Evolutionary conservation across 768 basidiomycete genomes (phyloP).

Genomic region (Mycena rosella): DNA sequence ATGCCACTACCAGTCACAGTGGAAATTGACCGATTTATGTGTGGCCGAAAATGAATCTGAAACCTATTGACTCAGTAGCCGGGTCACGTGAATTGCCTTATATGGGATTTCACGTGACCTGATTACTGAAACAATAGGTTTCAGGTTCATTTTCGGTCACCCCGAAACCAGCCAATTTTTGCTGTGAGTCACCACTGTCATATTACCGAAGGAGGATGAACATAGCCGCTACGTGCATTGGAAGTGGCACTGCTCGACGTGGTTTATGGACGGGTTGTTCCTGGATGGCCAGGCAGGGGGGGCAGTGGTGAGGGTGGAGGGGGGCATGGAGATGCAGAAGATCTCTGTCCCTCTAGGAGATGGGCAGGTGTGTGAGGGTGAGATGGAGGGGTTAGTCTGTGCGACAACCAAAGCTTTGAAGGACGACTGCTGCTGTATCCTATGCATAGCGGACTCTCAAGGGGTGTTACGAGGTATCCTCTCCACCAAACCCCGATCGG

Average conservation of each 20-base stretch:
- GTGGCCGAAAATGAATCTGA: too few species aligned
- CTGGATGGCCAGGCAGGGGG: conserved; percentile 3
- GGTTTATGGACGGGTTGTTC: conserved; percentile 1
- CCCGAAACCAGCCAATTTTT: too few species aligned
- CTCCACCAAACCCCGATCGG: neutral
- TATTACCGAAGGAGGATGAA: conserved; percentile 1
- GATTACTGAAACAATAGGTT: too few species aligned
- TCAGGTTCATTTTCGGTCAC: too few species aligned
- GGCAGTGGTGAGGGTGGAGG: neutral
- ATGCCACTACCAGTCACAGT: neutral
- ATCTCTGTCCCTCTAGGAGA: neutral
- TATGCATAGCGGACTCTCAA: conserved; percentile 8
- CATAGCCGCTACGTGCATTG: too few species aligned
- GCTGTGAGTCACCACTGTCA: conserved; percentile 5
- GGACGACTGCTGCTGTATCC: neutral
- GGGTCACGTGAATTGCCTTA: too few species aligned
- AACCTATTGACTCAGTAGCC: too few species aligned
- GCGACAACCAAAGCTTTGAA: neutral
- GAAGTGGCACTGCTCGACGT: neutral
- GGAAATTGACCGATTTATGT: too few species aligned
- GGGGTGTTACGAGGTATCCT: neutral
- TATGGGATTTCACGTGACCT: too few species aligned
- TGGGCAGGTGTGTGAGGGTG: conserved; percentile 5
- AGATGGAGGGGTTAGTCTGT: neutral
- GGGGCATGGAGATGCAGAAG: neutral